phyloP scores from a whole-genome alignment of 2,329 filamentous ascomycete genomes.

The Monosporascus sp. region DNA sequence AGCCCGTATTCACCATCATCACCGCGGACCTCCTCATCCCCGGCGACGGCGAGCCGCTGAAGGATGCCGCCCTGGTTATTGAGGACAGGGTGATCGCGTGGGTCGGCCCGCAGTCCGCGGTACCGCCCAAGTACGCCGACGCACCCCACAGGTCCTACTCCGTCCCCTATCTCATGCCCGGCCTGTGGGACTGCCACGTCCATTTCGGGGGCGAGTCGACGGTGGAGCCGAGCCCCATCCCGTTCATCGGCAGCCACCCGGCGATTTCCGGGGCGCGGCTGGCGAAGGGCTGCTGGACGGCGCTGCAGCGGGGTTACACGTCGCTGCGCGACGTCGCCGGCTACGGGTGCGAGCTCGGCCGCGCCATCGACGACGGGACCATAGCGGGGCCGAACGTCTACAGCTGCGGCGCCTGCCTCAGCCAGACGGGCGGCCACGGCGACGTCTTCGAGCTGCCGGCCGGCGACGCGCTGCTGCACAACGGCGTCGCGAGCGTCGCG shows the following conservation, averaged over 20 bases:
- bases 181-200: slow-evolving; percentile 30
- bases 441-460: slow-evolving; percentile 31
- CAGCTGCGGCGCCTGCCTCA: slow-evolving; percentile 26
- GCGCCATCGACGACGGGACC: slow-evolving; percentile 25
- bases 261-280: slow-evolving; percentile 27
- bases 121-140: slow-evolving; percentile 25
- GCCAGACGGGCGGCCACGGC: slow-evolving; percentile 30
- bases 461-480: slow-evolving; percentile 28
- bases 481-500: slow-evolving; percentile 26
- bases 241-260: slow-evolving; percentile 24
- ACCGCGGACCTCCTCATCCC: slow-evolving; percentile 30
- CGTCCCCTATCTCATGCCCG: slow-evolving; percentile 28
- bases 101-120: slow-evolving; percentile 26
- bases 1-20: slow-evolving; percentile 29
- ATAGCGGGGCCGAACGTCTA: slow-evolving; percentile 30
- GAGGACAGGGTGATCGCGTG: slow-evolving; percentile 32
- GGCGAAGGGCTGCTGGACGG: slow-evolving; percentile 30
- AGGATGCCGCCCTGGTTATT: slow-evolving; percentile 30
- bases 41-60: slow-evolving; percentile 29
- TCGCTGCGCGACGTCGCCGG: slow-evolving; percentile 30
- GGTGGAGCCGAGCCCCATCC: slow-evolving; percentile 9
- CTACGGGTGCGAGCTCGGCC: slow-evolving; percentile 26
- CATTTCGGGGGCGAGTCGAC: slow-evolving; percentile 24
- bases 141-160: slow-evolving; percentile 20
- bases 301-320: slow-evolving; percentile 33